Percentiles rank a stretch among this genome's conserved stretches.
Evolutionary conservation across 2,329 filamentous ascomycete species (phyloP).

Genomic region (Bretziella fagacearum): DNA sequence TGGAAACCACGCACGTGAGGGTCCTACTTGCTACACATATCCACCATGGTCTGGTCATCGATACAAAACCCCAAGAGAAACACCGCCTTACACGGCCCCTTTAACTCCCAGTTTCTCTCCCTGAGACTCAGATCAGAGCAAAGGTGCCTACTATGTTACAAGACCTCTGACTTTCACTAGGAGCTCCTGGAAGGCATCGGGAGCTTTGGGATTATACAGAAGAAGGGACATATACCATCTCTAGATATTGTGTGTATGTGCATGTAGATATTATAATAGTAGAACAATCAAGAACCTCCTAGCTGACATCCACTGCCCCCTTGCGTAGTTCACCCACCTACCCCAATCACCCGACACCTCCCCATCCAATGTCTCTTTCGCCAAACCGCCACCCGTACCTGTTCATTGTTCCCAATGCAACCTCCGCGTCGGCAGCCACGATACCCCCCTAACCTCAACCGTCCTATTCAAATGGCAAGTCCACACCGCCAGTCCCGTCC

Average conservation of each 20-base stretch:
- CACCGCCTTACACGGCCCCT: conserved; percentile 19
- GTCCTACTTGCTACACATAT: conserved; percentile 3
- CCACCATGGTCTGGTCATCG: conserved; percentile 41
- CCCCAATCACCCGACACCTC: background rate
- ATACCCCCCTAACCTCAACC: conserved; percentile 28
- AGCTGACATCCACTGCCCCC: background rate
- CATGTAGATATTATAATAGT: background rate
- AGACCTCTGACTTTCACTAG: conserved; percentile 1
- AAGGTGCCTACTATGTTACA: background rate
- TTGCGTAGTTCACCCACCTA: conserved; percentile 6
- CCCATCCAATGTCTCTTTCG: background rate
- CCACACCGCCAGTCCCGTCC: conserved; percentile 18
- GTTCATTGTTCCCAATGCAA: conserved; percentile 31
- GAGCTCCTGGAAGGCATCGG: conserved; percentile 25
- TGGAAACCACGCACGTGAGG: conserved; percentile 4
- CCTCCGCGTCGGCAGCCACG: conserved; percentile 31
- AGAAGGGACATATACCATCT: conserved; percentile 29
- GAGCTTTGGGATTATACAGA: conserved; percentile 32
- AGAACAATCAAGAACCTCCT: background rate
- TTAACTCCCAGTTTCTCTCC: no score
- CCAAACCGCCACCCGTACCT: conserved; percentile 5
- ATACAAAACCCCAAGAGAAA: conserved; percentile 51
- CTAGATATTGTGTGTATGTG: conserved; percentile 25
- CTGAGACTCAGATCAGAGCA: no score
- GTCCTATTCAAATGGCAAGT: conserved; percentile 43